Evolutionary conservation across 495 filamentous ascomycete species (phyloP).

Genomic region (Bacidia rubella): DNA sequence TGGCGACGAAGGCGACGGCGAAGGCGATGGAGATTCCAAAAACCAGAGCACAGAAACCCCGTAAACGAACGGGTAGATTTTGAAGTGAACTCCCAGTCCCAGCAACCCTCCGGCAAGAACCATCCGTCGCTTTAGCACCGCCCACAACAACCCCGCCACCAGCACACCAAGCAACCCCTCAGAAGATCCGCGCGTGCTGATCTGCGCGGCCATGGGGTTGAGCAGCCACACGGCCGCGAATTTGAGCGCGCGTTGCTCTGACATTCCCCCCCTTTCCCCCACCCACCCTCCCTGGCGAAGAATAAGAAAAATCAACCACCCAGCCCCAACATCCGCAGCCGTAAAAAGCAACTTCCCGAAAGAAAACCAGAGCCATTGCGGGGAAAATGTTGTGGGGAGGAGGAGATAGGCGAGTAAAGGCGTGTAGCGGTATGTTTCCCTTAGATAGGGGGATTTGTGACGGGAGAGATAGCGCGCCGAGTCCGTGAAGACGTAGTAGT

Average conservation of each 20-base stretch:
- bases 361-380: constrained; percentile 46
- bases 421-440: constrained; percentile 95
- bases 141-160: constrained; percentile 71
- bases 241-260: constrained; percentile 42
- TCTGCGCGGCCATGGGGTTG: constrained; percentile 96
- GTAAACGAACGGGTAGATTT: constrained; percentile 98
- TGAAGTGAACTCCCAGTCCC: constrained; percentile 84
- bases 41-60: constrained; percentile 58
- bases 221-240: constrained; percentile 82
- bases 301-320: constrained; percentile 66
- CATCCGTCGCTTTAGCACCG: constrained; percentile 44
- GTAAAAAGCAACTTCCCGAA: constrained; percentile 87
- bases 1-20: not conserved
- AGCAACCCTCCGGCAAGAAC: constrained; percentile 60
- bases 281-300: constrained; percentile 35
- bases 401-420: constrained; percentile 84
- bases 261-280: constrained; percentile 34
- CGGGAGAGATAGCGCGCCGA: constrained; percentile 62
- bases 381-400: constrained; percentile 57
- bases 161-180: constrained; percentile 81
- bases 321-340: constrained; percentile 65
- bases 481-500: constrained; percentile 98
- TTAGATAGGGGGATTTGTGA: constrained; percentile 60
- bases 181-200: constrained; percentile 85
- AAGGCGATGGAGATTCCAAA: constrained; percentile 39